These are phyloP conservation scores for Hypomontagnella monticulosa DNA, from an alignment of 495 filamentous ascomycete species.

Conservation along the genomic window DNA sequence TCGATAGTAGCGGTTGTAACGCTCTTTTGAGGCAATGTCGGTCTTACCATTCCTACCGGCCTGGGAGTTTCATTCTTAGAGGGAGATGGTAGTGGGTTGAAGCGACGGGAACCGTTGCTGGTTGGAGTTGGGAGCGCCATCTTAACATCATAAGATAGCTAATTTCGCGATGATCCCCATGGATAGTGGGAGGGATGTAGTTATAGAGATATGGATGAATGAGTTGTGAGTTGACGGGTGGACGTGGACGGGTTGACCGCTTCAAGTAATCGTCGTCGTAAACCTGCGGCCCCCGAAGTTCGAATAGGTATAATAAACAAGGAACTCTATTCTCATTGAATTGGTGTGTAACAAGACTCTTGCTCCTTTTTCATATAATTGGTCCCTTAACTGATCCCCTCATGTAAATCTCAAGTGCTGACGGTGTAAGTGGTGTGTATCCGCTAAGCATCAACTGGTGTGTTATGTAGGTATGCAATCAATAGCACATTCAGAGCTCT, in stretches of 20 bases:
- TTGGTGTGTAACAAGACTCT: slow-evolving; percentile 8
- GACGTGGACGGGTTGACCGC: slow-evolving; percentile 1
- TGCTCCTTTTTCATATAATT: slow-evolving; percentile 27
- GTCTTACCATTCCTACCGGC: slow-evolving; percentile 41
- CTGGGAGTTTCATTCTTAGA: slow-evolving; percentile 43
- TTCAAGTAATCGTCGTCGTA: slow-evolving; percentile 22
- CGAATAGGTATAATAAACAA: slow-evolving; percentile 14
- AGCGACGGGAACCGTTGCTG: slow-evolving; percentile 44
- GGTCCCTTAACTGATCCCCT: slow-evolving; percentile 6
- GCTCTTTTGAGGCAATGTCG: slow-evolving; percentile 70
- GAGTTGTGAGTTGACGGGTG: slow-evolving; percentile 3
- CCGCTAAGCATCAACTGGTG: background rate
- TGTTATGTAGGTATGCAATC: background rate
- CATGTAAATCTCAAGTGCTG: slow-evolving; percentile 16
- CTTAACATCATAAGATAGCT: slow-evolving; percentile 42
- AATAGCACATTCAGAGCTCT: no score
- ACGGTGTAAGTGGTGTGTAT: slow-evolving; percentile 10
- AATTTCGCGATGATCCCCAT: slow-evolving; percentile 38
- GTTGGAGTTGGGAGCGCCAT: slow-evolving; percentile 47
- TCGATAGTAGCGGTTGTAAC: slow-evolving; percentile 81
- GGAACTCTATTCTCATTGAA: slow-evolving; percentile 17
- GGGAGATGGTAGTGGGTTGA: slow-evolving; percentile 44
- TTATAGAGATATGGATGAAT: slow-evolving; percentile 9
- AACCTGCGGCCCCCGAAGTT: slow-evolving; percentile 2
- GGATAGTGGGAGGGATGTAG: slow-evolving; percentile 17